Percentiles rank a stretch among this genome's conserved stretches.
phyloP scores from a whole-genome alignment of 2,329 filamentous ascomycete genomes.

The Aspergillus ochraceus region DNA sequence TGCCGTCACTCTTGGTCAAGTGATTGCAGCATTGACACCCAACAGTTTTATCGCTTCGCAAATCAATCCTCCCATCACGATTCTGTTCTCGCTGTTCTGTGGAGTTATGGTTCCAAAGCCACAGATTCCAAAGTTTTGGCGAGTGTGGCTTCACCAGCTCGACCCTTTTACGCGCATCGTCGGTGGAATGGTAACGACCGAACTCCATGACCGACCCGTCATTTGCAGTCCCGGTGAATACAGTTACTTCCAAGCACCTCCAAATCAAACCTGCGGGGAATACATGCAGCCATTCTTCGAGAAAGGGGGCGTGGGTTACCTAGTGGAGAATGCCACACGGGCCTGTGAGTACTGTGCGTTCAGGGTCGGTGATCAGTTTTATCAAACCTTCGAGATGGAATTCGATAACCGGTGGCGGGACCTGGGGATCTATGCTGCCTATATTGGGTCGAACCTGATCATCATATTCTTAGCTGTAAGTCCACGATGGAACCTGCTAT shows the following conservation, averaged over 20 bases:
- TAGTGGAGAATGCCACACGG: slow-evolving; percentile 64
- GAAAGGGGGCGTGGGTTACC: slow-evolving; percentile 68
- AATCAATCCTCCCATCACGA: slow-evolving; percentile 78
- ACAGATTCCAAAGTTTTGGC: slow-evolving; percentile 77
- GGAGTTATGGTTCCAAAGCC: slow-evolving; percentile 79
- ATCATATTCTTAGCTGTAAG: slow-evolving; percentile 59
- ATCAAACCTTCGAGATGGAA: slow-evolving; percentile 62
- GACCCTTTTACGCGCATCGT: slow-evolving; percentile 83
- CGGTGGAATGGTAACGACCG: slow-evolving; percentile 75
- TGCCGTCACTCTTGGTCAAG: slow-evolving; percentile 75
- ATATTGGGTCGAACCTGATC: slow-evolving; percentile 74
- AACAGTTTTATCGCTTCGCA: slow-evolving; percentile 76
- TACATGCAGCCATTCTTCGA: slow-evolving; percentile 75
- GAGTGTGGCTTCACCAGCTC: slow-evolving; percentile 77
- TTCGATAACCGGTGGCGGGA: slow-evolving; percentile 78
- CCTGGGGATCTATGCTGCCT: slow-evolving; percentile 73
- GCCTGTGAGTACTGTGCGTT: slow-evolving; percentile 81
- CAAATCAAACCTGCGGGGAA: slow-evolving; percentile 66
- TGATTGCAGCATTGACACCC: slow-evolving; percentile 74
- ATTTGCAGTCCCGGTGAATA: slow-evolving; percentile 62
- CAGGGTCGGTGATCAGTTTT: slow-evolving; percentile 78
- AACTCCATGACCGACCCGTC: slow-evolving; percentile 67
- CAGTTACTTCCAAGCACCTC: slow-evolving; percentile 67
- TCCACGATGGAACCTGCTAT: slow-evolving; percentile 8
- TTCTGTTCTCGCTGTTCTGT: slow-evolving; percentile 82